Evolutionary conservation across 768 basidiomycete genomes (phyloP).

Genomic region (Tricholoma saponaceum): DNA sequence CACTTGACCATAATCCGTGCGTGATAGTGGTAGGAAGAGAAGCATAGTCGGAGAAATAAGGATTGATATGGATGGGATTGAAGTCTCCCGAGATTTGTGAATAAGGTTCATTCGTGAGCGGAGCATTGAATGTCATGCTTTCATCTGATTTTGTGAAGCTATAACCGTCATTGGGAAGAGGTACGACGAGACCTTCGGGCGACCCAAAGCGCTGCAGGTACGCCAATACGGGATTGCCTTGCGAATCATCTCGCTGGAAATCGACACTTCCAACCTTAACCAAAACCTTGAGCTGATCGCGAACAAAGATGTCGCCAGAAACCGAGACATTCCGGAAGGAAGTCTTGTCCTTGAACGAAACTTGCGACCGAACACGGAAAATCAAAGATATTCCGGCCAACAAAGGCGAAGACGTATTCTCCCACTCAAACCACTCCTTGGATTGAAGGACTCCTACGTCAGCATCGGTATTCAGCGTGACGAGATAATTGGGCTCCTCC

Average conservation of each 20-base stretch:
- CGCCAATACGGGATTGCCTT: slow-evolving; percentile 90
- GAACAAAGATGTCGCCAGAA: slow-evolving; percentile 80
- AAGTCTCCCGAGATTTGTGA: slow-evolving; percentile 96
- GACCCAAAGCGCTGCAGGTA: slow-evolving; percentile 91
- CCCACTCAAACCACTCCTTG: slow-evolving; percentile 99
- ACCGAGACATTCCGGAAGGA: slow-evolving; percentile 80
- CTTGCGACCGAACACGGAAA: slow-evolving; percentile 85
- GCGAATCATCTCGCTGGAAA: slow-evolving; percentile 81
- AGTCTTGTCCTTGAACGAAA: slow-evolving; percentile 88
- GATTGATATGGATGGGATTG: slow-evolving; percentile 98
- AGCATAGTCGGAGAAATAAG: slow-evolving; percentile 95
- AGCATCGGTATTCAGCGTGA: slow-evolving; percentile 71
- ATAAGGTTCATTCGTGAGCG: slow-evolving; percentile 92
- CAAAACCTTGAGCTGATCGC: slow-evolving; percentile 83
- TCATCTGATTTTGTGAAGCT: slow-evolving; percentile 62
- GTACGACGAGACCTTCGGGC: slow-evolving; percentile 69
- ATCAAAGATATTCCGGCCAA: slow-evolving; percentile 78
- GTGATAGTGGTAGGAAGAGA: slow-evolving; percentile 95
- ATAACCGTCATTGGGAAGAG: slow-evolving; percentile 86
- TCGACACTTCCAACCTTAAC: slow-evolving; percentile 87
- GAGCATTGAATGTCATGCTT: slow-evolving; percentile 71
- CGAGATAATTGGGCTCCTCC: slow-evolving; percentile 85
- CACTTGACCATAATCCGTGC: slow-evolving; percentile 96
- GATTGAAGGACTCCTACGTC: slow-evolving; percentile 87
- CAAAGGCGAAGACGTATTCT: slow-evolving; percentile 77